Conservation (phyloP, 2,329 filamentous ascomycete genomes). For the Alternaria triticimaculans region DNA sequence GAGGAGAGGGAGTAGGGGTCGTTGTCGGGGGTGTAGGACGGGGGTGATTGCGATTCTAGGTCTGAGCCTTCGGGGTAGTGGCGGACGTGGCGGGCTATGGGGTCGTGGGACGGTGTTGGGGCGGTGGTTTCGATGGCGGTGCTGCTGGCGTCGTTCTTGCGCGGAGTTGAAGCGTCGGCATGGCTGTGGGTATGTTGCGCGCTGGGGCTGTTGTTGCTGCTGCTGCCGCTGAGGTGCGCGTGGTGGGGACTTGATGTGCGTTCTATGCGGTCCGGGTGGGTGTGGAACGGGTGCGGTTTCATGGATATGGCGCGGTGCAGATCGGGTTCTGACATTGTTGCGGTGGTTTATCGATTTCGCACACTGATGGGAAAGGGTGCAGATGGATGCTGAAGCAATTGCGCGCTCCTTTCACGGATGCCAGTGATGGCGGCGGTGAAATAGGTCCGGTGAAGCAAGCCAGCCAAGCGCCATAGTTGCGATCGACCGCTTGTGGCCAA, state of each 20-base stretch:
- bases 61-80: constrained; percentile 38
- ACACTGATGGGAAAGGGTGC: background rate
- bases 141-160: constrained; percentile 44
- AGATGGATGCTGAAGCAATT: background rate
- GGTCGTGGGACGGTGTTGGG: constrained; percentile 40
- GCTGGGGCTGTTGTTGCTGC: constrained; percentile 20
- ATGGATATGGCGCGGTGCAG: constrained; percentile 57
- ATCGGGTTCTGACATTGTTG: constrained; percentile 53
- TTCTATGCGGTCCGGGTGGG: constrained; percentile 34
- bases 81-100: constrained; percentile 43
- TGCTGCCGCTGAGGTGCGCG: constrained; percentile 15
- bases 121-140: constrained; percentile 49
- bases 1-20: constrained; percentile 84
- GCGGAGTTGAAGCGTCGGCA: constrained; percentile 15
- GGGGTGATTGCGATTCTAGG: constrained; percentile 59
- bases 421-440: background rate
- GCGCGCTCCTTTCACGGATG: background rate
- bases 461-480: background rate
- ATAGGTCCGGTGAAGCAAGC: background rate
- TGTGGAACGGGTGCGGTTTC: constrained; percentile 54
- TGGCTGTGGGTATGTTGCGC: constrained; percentile 5
- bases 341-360: background rate
- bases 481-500: constrained; percentile 3
- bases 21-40: constrained; percentile 67
- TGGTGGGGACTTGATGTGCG: constrained; percentile 41